Conservation (phyloP, 345 rosid genomes). For the Conringia planisiliqua region DNA sequence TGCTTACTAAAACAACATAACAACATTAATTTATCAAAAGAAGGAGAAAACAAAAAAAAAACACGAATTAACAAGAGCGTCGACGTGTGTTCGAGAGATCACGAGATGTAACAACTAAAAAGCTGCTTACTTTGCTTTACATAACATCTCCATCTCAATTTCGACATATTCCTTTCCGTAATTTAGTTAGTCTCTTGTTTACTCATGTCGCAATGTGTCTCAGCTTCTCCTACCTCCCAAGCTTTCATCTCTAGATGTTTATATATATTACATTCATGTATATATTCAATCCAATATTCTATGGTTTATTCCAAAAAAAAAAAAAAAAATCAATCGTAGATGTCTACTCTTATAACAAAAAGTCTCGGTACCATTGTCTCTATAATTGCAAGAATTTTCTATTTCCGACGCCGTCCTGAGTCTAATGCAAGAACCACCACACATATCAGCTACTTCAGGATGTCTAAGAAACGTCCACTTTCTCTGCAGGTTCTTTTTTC, state of each 20-base stretch:
- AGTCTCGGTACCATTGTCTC: slow-evolving; percentile 24
- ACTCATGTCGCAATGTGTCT: slow-evolving; percentile 14
- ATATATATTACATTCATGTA: neutral
- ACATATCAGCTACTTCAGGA: slow-evolving; percentile 41
- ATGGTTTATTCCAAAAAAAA: neutral
- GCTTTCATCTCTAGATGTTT: slow-evolving; percentile 12
- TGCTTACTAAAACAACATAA: neutral
- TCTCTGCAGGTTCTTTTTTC: slow-evolving; percentile 71
- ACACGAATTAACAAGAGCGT: neutral
- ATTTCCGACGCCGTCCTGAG: neutral
- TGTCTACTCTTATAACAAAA: slow-evolving; percentile 27
- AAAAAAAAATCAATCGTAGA: neutral
- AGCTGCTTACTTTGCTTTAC: slow-evolving; percentile 26
- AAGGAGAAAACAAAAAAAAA: neutral
- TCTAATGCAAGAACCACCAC: slow-evolving; percentile 12
- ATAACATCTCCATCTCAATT: slow-evolving; percentile 19
- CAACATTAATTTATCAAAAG: neutral
- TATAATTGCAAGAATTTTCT: slow-evolving; percentile 21
- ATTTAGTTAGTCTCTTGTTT: slow-evolving; percentile 7
- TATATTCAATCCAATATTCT: neutral
- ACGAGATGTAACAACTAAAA: slow-evolving; percentile 20
- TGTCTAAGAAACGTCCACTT: slow-evolving; percentile 74
- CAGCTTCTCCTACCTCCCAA: slow-evolving; percentile 29
- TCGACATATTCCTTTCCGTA: slow-evolving; percentile 28
- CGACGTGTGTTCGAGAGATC: slow-evolving; percentile 19